These are phyloP conservation scores for Axilococcus clingmanii DNA, from an alignment of 139 green algal genomes.

Conservation along the genomic window DNA sequence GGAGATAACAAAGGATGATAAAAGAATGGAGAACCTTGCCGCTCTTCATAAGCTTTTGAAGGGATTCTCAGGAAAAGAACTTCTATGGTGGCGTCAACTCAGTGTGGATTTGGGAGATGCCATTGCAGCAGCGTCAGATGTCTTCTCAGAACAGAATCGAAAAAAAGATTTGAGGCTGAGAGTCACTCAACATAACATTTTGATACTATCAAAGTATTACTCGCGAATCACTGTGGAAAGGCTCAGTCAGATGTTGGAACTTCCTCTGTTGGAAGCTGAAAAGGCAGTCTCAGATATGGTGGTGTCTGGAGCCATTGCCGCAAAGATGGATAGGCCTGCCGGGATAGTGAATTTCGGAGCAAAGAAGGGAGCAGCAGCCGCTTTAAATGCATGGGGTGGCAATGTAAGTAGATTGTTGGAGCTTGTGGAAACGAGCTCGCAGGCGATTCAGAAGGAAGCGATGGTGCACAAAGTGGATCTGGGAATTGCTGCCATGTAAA, in stretches of 20 bases:
- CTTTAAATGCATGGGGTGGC: conserved; percentile 71
- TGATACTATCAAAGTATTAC: conserved; percentile 85
- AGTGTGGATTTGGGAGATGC: conserved; percentile 50
- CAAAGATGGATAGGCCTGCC: conserved; percentile 87
- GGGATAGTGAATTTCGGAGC: conserved; percentile 72
- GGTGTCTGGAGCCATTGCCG: conserved; percentile 58
- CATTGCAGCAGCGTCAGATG: conserved; percentile 45
- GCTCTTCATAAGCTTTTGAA: conserved; percentile 74
- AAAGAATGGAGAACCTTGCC: conserved; percentile 71
- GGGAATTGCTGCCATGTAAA: not conserved
- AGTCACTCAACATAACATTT: conserved; percentile 91
- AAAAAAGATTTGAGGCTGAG: conserved; percentile 43
- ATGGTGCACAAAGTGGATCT: conserved; percentile 81
- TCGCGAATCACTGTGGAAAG: conserved; percentile 55
- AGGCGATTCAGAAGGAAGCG: conserved; percentile 87
- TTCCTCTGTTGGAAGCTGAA: conserved; percentile 73
- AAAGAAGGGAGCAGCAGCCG: conserved; percentile 36
- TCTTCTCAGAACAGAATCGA: conserved; percentile 36
- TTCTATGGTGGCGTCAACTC: conserved; percentile 73
- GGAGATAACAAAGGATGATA: conserved; percentile 54
- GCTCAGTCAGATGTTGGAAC: conserved; percentile 77
- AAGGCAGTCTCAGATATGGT: conserved; percentile 87
- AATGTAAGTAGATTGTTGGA: conserved; percentile 75
- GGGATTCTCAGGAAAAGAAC: conserved; percentile 74
- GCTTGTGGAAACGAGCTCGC: conserved; percentile 82